Evolutionary conservation across 331 rosid genomes (phyloP).

Genomic region (Rosa hybrid): DNA sequence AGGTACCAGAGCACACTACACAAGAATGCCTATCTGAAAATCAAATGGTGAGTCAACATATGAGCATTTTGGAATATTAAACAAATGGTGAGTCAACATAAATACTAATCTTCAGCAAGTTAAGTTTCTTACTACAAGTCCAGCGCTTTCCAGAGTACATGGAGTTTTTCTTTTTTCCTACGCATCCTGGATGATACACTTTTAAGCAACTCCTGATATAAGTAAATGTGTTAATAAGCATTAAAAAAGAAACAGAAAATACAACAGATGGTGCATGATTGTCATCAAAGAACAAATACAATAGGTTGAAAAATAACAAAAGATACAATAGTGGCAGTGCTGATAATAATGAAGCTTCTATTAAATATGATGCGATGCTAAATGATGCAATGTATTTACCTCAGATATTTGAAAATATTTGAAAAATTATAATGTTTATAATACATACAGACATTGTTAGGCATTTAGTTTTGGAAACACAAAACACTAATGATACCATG

Average conservation of each 20-base stretch:
- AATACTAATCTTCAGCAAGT: not conserved
- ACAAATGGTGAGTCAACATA: not conserved
- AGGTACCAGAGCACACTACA: slow-evolving; percentile 32
- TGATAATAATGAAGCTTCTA: not conserved
- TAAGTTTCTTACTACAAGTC: slow-evolving; percentile 60
- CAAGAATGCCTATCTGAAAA: slow-evolving; percentile 64
- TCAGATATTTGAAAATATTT: no score
- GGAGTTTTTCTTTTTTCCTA: slow-evolving; percentile 27
- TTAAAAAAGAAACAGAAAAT: not conserved
- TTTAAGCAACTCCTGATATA: slow-evolving; percentile 54
- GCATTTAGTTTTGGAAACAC: not conserved
- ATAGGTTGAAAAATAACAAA: not conserved
- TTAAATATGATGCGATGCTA: no score
- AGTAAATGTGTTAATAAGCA: slow-evolving; percentile 3
- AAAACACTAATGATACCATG: not conserved
- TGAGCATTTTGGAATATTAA: not conserved
- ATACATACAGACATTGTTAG: not conserved
- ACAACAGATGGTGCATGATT: not conserved
- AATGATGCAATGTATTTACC: not conserved
- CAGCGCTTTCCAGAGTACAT: slow-evolving; percentile 25
- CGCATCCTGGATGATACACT: slow-evolving; percentile 65
- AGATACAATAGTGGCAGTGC: not conserved
- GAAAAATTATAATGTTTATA: no score
- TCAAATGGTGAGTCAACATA: not conserved
- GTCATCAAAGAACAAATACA: not conserved